phyloP scores from a whole-genome alignment of 345 rosid genomes.

The Euphorbia tirucalli region DNA sequence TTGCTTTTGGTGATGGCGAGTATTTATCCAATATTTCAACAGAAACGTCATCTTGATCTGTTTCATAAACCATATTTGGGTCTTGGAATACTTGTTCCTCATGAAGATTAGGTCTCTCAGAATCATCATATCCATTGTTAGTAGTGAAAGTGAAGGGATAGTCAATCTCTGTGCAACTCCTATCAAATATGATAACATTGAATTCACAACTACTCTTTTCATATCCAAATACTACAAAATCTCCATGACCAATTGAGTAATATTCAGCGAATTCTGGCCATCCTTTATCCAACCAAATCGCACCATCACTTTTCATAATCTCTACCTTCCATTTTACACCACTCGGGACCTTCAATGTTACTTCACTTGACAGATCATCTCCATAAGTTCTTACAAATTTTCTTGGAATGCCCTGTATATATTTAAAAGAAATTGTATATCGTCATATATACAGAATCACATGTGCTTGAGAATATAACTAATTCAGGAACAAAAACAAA shows the following conservation, averaged over 20 bases:
- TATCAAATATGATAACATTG: neutral
- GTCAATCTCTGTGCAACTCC: neutral
- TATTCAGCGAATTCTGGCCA: neutral
- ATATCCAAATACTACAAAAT: neutral
- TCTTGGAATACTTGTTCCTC: too few species aligned
- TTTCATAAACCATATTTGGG: too few species aligned
- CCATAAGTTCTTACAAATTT: neutral
- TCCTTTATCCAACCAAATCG: neutral
- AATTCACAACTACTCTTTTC: neutral
- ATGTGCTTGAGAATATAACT: too few species aligned
- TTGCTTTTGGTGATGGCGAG: too few species aligned
- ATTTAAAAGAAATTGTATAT: too few species aligned
- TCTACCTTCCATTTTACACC: neutral
- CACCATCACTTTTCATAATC: neutral
- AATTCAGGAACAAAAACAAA: too few species aligned
- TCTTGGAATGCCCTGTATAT: neutral
- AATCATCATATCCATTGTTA: too few species aligned
- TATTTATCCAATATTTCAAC: too few species aligned
- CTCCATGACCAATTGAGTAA: neutral
- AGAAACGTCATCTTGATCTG: too few species aligned
- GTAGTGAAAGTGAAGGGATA: neutral
- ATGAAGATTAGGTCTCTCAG: too few species aligned
- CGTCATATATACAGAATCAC: too few species aligned
- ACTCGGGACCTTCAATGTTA: neutral
- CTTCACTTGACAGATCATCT: neutral